Percentiles rank a stretch among this genome's conserved stretches.
Evolutionary conservation across 2,329 filamentous ascomycete genomes (phyloP).

Genomic region (Trematosphaeria pertusa): DNA sequence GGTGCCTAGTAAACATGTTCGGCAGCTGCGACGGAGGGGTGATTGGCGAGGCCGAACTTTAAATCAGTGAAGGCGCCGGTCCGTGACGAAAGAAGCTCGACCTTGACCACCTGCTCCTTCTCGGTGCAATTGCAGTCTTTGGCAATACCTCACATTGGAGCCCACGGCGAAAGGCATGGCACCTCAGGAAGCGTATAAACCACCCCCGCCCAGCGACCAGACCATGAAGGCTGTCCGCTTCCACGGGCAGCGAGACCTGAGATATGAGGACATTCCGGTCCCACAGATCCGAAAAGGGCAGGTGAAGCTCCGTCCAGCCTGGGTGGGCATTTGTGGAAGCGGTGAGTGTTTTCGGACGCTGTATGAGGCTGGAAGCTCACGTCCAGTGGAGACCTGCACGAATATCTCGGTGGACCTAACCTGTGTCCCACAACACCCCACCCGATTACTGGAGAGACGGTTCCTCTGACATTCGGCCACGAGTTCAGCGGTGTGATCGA

Average conservation of each 20-base stretch:
- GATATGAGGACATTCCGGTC: slow-evolving; percentile 52
- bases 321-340: slow-evolving; percentile 52
- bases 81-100: too few relatives aligned
- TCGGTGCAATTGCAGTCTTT: too few relatives aligned
- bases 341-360: slow-evolving; percentile 40
- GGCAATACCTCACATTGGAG: too few relatives aligned
- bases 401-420: slow-evolving; percentile 57
- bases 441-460: slow-evolving; percentile 60
- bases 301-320: slow-evolving; percentile 52
- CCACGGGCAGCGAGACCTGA: slow-evolving; percentile 53
- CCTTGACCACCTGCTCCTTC: too few relatives aligned
- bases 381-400: slow-evolving; percentile 57
- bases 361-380: too few relatives aligned
- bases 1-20: too few relatives aligned
- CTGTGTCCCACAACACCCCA: slow-evolving; percentile 61
- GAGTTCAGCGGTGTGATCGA: slow-evolving; percentile 61
- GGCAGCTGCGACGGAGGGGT: too few relatives aligned
- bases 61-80: too few relatives aligned
- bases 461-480: slow-evolving; percentile 61
- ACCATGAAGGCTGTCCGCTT: slow-evolving; percentile 57
- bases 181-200: slow-evolving; percentile 18
- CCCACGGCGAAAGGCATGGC: too few relatives aligned
- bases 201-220: slow-evolving; percentile 21
- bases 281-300: slow-evolving; percentile 49
- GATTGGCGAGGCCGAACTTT: too few relatives aligned